These are phyloP conservation scores for Drechslera avenae DNA, from an alignment of 2,329 filamentous ascomycete genomes.

Conservation along the genomic window DNA sequence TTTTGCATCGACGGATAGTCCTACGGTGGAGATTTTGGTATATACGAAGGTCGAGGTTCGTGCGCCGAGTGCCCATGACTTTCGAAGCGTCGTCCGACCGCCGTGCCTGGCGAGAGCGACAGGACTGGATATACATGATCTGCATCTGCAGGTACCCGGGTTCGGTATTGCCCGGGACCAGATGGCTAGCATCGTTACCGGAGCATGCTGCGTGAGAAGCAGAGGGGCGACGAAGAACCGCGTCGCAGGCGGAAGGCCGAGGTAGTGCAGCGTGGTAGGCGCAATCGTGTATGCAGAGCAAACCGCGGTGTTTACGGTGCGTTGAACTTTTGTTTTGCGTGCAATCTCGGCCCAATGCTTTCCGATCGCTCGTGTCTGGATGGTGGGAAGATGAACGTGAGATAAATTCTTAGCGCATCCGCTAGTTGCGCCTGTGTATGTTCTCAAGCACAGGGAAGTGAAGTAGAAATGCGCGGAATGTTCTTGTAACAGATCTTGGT, in stretches of 20 bases:
- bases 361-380: not conserved
- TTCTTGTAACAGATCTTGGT: too few relatives aligned
- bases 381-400: not conserved
- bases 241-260: constrained; percentile 19
- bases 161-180: constrained; percentile 70
- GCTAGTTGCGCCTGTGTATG: constrained; percentile 5
- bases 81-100: constrained; percentile 57
- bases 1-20: constrained; percentile 65
- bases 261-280: constrained; percentile 19
- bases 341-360: not conserved
- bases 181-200: constrained; percentile 66
- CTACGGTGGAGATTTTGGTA: constrained; percentile 69
- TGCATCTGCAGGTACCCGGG: constrained; percentile 66
- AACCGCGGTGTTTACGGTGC: not conserved
- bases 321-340: not conserved
- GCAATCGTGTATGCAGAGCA: constrained; percentile 3
- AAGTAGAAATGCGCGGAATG: too few relatives aligned
- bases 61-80: constrained; percentile 59
- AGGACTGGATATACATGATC: constrained; percentile 61
- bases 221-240: constrained; percentile 26
- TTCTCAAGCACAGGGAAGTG: too few relatives aligned
- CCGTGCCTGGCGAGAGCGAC: constrained; percentile 57
- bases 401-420: constrained; percentile 13
- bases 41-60: constrained; percentile 68
- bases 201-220: constrained; percentile 37